phyloP scores from a whole-genome alignment of 768 basidiomycete species.

The Kwoniella dendrophila region DNA sequence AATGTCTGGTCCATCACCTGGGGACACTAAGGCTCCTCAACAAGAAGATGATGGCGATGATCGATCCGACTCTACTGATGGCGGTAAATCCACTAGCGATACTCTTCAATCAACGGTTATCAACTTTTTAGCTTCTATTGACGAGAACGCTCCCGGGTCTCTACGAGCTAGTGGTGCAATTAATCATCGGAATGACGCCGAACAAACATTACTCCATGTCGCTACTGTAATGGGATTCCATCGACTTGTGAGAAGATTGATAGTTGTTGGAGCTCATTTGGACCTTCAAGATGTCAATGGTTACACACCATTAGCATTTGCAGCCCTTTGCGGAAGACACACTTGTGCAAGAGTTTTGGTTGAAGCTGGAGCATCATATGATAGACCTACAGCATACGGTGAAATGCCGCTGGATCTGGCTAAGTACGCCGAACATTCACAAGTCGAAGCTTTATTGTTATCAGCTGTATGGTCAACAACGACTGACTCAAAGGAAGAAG shows the following conservation, averaged over 20 bases:
- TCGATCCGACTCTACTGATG: constrained; percentile 10
- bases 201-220: constrained; percentile 87
- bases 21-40: constrained; percentile 51
- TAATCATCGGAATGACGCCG: constrained; percentile 68
- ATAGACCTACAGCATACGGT: constrained; percentile 52
- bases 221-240: constrained; percentile 77
- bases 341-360: constrained; percentile 70
- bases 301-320: constrained; percentile 85
- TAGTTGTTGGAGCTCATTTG: constrained; percentile 72
- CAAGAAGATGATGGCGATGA: constrained; percentile 8
- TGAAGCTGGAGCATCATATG: constrained; percentile 73
- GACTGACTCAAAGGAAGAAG: constrained; percentile 17
- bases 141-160: constrained; percentile 59
- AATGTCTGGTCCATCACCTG: constrained; percentile 40
- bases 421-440: constrained; percentile 52
- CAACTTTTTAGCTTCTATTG: constrained; percentile 77
- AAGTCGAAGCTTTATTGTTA: constrained; percentile 52
- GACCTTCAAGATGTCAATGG: constrained; percentile 88
- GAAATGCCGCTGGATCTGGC: constrained; percentile 57
- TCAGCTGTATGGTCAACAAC: constrained; percentile 47
- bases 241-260: constrained; percentile 70
- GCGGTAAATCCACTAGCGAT: constrained; percentile 46
- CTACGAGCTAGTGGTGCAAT: constrained; percentile 64
- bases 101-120: constrained; percentile 73
- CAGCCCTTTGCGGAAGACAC: constrained; percentile 67